Evolutionary conservation across 345 rosid genomes (phyloP), one percentile per base, ranked within the genome.

Genomic region (Moricandia arvensis): DNA sequence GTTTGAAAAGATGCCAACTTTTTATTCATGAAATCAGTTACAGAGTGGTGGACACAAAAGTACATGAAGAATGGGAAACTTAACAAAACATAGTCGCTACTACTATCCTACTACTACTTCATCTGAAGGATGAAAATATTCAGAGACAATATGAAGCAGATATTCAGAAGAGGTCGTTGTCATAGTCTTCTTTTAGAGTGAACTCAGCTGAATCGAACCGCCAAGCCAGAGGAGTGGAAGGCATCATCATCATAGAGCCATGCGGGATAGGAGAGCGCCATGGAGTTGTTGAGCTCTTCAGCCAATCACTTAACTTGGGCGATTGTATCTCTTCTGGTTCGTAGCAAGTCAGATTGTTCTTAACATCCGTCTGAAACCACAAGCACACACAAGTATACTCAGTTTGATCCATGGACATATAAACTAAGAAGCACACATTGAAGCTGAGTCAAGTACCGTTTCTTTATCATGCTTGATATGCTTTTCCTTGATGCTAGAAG

Each of bases 291-390:
- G 45, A 38, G 72, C 59, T 77, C 34, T 69, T 18, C 5, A 74
- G 38, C 83, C 82, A 82, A 67, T 72, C 82, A 70, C 64, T 78
- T 67, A 85, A 69, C 74, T 76, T 82, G 15, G 84, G 64, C 16
- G 86, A 78, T 37, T 80, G 69, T 30, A 83, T 34, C 74, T 85
- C 88, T 64, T 63, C 76, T 38, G 78, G 80, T 75, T 82, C 85
- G 0, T 73, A 60, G 61, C 65, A 67, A 63, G 60, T 66, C 71
- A 30, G 33, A 68, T n/a, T 70, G 66, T 75, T 63, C 75, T 69
- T 75, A 26, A 38, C 45, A 72, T 59, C 75, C 60, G 72, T 79
- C 88, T 85, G 75, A 49, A 71, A 66, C 43, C 33, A 24, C 1
- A 29, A 29, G 3, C 13, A 43, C 13, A 35, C 72, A 59, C 59